Conservation (phyloP, 345 rosid species). For the Reutealis trisperma region DNA sequence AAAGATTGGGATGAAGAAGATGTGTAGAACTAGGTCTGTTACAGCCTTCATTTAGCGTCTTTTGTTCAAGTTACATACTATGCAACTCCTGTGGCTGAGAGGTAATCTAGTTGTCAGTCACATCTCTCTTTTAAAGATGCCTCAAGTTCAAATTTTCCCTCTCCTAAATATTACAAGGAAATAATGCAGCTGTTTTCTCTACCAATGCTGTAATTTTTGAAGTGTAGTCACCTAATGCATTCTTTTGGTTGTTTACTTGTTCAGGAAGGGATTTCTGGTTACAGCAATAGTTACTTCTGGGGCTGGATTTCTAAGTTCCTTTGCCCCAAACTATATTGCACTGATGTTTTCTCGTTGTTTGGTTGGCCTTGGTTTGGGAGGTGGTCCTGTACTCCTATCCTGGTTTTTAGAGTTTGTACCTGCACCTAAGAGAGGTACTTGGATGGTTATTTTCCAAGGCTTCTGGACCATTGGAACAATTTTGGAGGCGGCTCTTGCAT, state of each 20-base stretch:
- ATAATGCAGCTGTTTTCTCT: not conserved
- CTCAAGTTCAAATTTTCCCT: not conserved
- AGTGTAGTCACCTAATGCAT: not conserved
- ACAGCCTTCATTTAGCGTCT: no score
- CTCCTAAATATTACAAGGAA: not conserved
- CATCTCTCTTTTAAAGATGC: not conserved
- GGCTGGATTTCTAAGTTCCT: slow-evolving; percentile 82
- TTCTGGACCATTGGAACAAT: slow-evolving; percentile 90
- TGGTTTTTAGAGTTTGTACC: slow-evolving; percentile 96
- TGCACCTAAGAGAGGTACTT: slow-evolving; percentile 80
- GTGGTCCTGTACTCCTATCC: slow-evolving; percentile 85
- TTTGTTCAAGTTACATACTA: no score
- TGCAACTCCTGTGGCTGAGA: no score
- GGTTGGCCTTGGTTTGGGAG: slow-evolving; percentile 93
- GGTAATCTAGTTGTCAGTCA: no score
- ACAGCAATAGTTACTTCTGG: slow-evolving; percentile 71
- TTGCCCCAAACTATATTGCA: slow-evolving; percentile 62
- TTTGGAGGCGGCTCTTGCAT: slow-evolving; percentile 80
- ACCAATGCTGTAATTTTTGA: not conserved
- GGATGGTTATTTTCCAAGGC: slow-evolving; percentile 88
- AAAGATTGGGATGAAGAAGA: no score
- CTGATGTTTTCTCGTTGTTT: slow-evolving; percentile 64
- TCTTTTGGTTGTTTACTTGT: slow-evolving; percentile 7
- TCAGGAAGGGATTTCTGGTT: slow-evolving; percentile 85
- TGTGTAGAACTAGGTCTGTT: no score